These are phyloP conservation scores for Apocynum venetum DNA, from an alignment of 257 asterid genomes.

Conservation along the genomic window DNA sequence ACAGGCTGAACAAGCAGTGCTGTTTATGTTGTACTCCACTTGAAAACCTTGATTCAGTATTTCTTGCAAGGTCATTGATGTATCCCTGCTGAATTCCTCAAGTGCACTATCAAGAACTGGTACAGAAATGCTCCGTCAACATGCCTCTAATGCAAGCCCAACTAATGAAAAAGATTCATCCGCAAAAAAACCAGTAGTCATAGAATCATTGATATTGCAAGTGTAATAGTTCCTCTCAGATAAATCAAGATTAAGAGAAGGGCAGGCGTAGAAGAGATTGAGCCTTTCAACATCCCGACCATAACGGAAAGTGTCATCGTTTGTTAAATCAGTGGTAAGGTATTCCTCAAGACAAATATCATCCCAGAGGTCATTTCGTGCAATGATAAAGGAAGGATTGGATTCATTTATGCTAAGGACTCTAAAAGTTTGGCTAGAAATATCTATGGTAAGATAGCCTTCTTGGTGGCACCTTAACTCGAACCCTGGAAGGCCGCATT, in stretches of 20 bases:
- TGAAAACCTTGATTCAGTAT: constrained; percentile 14
- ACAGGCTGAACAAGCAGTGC: constrained; percentile 10
- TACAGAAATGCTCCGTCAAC: background rate
- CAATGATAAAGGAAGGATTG: background rate
- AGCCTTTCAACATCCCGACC: background rate
- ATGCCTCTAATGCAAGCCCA: background rate
- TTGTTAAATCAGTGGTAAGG: background rate
- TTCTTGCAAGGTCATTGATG: background rate
- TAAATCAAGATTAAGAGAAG: background rate
- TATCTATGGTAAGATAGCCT: constrained; percentile 8
- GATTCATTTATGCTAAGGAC: constrained; percentile 3
- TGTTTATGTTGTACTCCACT: constrained; percentile 8
- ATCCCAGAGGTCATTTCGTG: background rate
- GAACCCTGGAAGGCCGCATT: constrained; percentile 43
- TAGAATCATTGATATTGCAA: background rate
- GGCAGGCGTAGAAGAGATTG: constrained; percentile 11
- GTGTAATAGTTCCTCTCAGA: background rate
- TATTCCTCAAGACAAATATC: constrained; percentile 14
- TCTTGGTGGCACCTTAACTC: constrained; percentile 28
- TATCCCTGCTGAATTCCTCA: background rate
- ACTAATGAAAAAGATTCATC: constrained; percentile 1
- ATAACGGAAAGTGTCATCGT: background rate
- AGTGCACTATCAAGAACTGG: constrained; percentile 7
- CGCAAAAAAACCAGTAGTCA: background rate
- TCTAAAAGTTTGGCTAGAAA: background rate